Conservation (phyloP, 371 early-diverging fungal genomes). For the Saksenaea vasiformis region DNA sequence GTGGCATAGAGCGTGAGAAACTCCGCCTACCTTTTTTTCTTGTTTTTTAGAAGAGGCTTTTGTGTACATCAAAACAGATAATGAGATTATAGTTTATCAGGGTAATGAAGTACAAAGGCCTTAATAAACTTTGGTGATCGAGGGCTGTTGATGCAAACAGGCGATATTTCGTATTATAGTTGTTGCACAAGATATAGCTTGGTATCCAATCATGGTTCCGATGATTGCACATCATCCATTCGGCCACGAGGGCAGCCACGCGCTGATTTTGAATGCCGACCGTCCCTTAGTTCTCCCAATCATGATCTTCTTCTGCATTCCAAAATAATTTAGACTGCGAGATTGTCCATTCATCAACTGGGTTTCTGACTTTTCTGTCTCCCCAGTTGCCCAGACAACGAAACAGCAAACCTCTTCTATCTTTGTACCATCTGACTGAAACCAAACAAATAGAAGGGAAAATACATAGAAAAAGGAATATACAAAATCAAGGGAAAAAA, state of each 20-base stretch:
- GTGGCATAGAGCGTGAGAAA: too few relatives aligned
- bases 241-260: constrained; percentile 2
- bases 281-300: not conserved
- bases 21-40: too few relatives aligned
- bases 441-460: not conserved
- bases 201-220: not conserved
- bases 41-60: too few relatives aligned
- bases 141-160: not conserved
- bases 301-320: not conserved
- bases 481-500: too few relatives aligned
- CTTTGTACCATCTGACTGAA: too few relatives aligned
- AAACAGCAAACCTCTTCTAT: too few relatives aligned
- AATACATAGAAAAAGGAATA: not conserved
- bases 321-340: not conserved
- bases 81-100: not conserved
- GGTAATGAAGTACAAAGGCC: not conserved
- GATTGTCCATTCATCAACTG: not conserved
- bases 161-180: not conserved
- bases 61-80: too few relatives aligned
- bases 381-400: too few relatives aligned
- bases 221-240: not conserved
- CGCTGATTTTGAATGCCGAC: not conserved
- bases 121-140: not conserved
- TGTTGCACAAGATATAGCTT: constrained; percentile 1
- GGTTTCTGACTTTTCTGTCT: not conserved